Conservation (phyloP, 2,329 filamentous ascomycete species). For the Colletotrichum liriopes region DNA sequence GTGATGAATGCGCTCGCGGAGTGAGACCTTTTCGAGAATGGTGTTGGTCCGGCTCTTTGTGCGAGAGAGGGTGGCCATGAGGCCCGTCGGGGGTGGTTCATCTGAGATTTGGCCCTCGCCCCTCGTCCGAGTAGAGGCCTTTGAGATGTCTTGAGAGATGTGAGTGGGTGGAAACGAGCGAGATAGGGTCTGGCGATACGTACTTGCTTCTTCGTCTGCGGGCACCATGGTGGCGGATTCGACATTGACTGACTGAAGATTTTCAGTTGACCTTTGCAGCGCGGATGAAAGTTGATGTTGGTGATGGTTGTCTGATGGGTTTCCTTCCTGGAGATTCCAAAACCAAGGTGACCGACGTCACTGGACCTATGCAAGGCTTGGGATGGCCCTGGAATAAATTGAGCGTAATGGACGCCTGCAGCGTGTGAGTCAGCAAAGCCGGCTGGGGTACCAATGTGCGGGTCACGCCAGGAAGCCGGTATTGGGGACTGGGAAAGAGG, state of each 20-base stretch:
- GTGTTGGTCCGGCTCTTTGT: conserved; percentile 38
- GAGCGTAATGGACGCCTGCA: neutral
- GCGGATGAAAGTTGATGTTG: no score
- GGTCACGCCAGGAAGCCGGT: conserved; percentile 14
- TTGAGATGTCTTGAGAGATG: conserved; percentile 8
- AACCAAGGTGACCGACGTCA: conserved; percentile 25
- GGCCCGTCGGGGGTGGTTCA: conserved; percentile 26
- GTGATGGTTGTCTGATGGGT: neutral
- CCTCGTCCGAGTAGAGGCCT: conserved; percentile 12
- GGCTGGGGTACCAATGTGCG: conserved; percentile 2
- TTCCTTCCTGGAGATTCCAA: neutral
- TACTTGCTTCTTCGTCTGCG: conserved; percentile 34
- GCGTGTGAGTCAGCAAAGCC: conserved; percentile 27
- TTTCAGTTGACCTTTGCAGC: neutral
- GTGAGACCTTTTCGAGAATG: conserved; percentile 37
- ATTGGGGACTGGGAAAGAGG: conserved; percentile 4
- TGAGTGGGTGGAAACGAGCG: neutral
- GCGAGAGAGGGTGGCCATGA: conserved; percentile 34
- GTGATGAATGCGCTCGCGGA: conserved; percentile 52
- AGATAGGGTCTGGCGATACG: neutral
- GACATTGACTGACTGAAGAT: neutral
- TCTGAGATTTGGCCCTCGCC: conserved; percentile 14
- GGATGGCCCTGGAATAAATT: conserved; percentile 24
- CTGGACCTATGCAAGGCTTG: neutral
- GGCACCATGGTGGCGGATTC: neutral